Evolutionary conservation across 768 basidiomycete genomes (phyloP).

Genomic region (Scleroderma bovista): DNA sequence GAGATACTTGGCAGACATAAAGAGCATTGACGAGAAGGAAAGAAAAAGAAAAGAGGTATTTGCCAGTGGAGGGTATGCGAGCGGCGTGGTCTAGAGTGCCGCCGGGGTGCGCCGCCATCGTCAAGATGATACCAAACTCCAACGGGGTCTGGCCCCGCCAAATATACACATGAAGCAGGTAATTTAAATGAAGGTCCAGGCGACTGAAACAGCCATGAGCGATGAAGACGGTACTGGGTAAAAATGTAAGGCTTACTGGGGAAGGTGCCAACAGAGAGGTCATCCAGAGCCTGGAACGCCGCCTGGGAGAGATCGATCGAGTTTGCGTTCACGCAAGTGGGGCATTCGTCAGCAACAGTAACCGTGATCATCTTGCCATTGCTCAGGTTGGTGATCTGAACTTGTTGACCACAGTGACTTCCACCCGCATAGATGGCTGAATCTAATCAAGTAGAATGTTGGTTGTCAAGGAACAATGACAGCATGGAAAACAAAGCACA

Average conservation of each 20-base stretch:
- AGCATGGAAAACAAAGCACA: neutral
- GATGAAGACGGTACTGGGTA: too few relatives aligned
- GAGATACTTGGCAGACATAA: neutral
- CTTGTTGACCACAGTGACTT: slow-evolving; percentile 55
- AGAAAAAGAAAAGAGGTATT: slow-evolving; percentile 7
- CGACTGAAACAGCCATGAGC: slow-evolving; percentile 15
- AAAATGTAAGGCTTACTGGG: slow-evolving; percentile 39
- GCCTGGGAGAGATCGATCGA: slow-evolving; percentile 71
- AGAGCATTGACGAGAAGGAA: too few relatives aligned
- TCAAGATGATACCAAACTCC: slow-evolving; percentile 7
- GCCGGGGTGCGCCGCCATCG: slow-evolving; percentile 29
- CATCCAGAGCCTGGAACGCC: slow-evolving; percentile 60
- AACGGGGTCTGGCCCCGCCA: slow-evolving; percentile 16
- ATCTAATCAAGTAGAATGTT: slow-evolving; percentile 35
- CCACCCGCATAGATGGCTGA: too few relatives aligned
- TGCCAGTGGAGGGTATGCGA: slow-evolving; percentile 13
- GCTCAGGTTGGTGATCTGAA: slow-evolving; percentile 62
- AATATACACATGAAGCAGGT: slow-evolving; percentile 2
- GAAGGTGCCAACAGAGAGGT: slow-evolving; percentile 46
- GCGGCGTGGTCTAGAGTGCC: slow-evolving; percentile 29
- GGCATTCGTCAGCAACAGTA: slow-evolving; percentile 75
- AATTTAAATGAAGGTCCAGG: slow-evolving; percentile 18
- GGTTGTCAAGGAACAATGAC: neutral
- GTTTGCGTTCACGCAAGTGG: slow-evolving; percentile 59
- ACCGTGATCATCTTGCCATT: slow-evolving; percentile 48